Evolutionary conservation across 768 basidiomycete genomes (phyloP).

Genomic region (Agrocybe pediades): DNA sequence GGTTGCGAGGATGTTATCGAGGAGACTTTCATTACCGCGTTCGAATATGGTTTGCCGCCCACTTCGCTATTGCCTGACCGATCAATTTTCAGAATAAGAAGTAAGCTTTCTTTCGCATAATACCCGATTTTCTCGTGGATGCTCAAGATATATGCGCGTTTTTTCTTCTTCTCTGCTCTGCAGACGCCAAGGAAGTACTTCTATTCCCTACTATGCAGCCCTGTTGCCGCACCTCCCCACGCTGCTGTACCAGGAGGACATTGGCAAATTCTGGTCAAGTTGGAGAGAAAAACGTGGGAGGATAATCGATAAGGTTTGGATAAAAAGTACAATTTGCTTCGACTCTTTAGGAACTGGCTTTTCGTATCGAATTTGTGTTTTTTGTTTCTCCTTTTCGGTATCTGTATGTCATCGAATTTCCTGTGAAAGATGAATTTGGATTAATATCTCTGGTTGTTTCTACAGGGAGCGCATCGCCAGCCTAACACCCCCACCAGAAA

Average conservation of each 20-base stretch:
- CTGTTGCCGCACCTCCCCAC: slow-evolving; percentile 30
- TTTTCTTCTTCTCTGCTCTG: background rate
- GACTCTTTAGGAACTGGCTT: no score
- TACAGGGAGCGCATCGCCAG: no score
- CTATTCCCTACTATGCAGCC: slow-evolving; percentile 99
- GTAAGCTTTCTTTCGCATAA: no score
- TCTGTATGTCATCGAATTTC: no score
- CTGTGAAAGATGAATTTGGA: no score
- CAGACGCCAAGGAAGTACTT: slow-evolving; percentile 97
- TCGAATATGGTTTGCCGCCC: slow-evolving; percentile 94
- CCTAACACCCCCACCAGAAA: no score
- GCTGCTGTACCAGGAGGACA: slow-evolving; percentile 24
- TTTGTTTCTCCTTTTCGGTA: no score
- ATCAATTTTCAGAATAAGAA: no score
- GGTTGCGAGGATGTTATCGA: slow-evolving; percentile 98
- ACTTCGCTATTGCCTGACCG: slow-evolving; percentile 98
- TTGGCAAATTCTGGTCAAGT: slow-evolving; percentile 34
- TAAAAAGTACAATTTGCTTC: background rate
- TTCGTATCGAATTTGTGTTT: no score
- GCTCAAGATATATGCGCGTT: background rate
- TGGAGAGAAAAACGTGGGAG: slow-evolving; percentile 15
- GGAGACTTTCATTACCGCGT: slow-evolving; percentile 95
- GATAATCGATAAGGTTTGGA: no score
- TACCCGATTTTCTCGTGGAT: slow-evolving; percentile 4
- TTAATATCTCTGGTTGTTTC: no score